Conservation (phyloP, 192 early-diverging fungal genomes). For the Backusella westeae region DNA sequence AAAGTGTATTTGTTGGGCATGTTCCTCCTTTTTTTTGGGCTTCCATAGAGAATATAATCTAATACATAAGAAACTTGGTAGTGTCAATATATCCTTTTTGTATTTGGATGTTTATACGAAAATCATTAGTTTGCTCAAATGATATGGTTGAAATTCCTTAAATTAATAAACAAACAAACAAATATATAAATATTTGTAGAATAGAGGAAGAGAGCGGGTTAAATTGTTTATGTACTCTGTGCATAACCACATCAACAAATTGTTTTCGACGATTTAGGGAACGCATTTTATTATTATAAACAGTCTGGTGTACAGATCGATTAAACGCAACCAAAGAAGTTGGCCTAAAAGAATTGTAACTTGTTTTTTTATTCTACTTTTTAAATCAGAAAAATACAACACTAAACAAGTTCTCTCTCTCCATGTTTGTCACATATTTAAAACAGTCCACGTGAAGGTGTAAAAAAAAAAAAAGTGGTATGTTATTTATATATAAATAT, state of each 20-base stretch:
- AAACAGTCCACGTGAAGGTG: not conserved
- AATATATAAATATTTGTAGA: not conserved
- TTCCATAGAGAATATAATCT: not conserved
- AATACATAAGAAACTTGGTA: not conserved
- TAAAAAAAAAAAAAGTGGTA: not conserved
- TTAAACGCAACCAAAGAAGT: not conserved
- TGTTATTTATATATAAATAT: not conserved
- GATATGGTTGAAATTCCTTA: not conserved
- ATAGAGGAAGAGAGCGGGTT: not conserved
- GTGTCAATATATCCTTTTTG: not conserved
- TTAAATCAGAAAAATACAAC: too few relatives aligned
- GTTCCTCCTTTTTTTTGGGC: not conserved
- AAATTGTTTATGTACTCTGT: not conserved
- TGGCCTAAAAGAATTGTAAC: not conserved
- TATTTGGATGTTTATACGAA: not conserved
- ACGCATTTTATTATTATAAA: not conserved
- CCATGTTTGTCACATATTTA: not conserved
- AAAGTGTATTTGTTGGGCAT: too few relatives aligned
- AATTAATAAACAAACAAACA: slow-evolving; percentile 2
- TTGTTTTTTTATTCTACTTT: not conserved
- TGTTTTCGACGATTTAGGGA: not conserved
- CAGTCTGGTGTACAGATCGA: not conserved
- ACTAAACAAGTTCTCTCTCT: too few relatives aligned
- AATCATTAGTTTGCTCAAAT: slow-evolving; percentile 1
- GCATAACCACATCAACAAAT: not conserved